Base-by-base conservation (phyloP, 2,329 filamentous ascomycete species). In the Bipolaris oryzae region DNA sequence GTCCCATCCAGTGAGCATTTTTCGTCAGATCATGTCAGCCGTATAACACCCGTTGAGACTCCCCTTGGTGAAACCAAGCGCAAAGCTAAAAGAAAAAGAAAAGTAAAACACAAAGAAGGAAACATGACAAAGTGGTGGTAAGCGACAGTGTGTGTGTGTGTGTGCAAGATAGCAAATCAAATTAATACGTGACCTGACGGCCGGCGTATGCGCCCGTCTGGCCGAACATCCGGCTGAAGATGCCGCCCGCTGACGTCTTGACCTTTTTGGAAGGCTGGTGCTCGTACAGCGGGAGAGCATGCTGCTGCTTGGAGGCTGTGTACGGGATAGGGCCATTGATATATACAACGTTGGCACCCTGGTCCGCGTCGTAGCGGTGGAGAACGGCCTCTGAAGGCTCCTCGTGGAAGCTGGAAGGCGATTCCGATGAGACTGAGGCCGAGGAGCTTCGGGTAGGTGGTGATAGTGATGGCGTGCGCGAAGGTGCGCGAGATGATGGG, bases 401-500 rank as follows among this genome's bases (percentile, higher is more conserved):
- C 18, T 74, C 71, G 18, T 64, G 67, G 60, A 75, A 70, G 66
- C 72, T 75, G 31, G 66, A 61, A 37, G 75, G 72, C 13, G 72
- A 77, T 42, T 69, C 67, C 5, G 71, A 73, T 21, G 69, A 67
- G 7, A 66, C 66, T 7, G 73, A 75, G 50, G 69, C 67, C 1
- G 73, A 73, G n/a, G 72, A 74, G 69, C 73, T 75, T 57, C 75
- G 74, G 16, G 77, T 78, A 7, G 80, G 78, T 58, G 80, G 80
- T 33, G 80, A 82, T 28, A 82, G 74, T 35, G 80, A 82, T 49
- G 80, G 80, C 20, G 79, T 81, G 60, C 80, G 75, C n/a, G 79
- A 81, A 28, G 77, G 66, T 11, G 73, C 74, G 35, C 71, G 68
- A 60, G 76, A 65, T 50, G 73, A 71, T 53, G 67, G 54, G 57